These are phyloP conservation scores for Perkinsus marinus DNA, from an alignment of 169 alveolate species.

Conservation along the genomic window DNA sequence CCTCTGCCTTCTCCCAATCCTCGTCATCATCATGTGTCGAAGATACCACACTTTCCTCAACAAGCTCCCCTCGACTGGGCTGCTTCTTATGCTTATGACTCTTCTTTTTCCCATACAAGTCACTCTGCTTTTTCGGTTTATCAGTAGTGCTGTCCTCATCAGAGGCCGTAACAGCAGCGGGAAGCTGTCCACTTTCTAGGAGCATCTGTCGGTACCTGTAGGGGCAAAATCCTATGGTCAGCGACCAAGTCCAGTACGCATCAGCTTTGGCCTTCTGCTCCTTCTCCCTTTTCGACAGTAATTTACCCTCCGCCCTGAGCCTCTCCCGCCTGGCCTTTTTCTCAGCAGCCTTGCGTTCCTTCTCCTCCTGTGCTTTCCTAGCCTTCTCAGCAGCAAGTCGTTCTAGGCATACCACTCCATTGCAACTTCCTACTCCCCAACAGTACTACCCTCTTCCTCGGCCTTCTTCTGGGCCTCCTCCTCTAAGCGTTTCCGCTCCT, in stretches of 20 bases:
- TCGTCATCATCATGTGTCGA: background rate
- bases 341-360: constrained; percentile 14
- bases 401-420: constrained; percentile 13
- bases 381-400: constrained; percentile 24
- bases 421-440: constrained; percentile 9
- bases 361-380: constrained; percentile 17
- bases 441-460: constrained; percentile 26
- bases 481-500: constrained; percentile 10
- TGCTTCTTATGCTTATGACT: background rate
- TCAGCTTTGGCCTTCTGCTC: background rate
- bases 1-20: constrained; percentile 3
- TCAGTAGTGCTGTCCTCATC: constrained; percentile 1
- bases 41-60: background rate
- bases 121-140: background rate
- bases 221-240: background rate
- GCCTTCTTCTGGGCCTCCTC: constrained; percentile 1
- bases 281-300: constrained; percentile 1
- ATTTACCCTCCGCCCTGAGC: constrained; percentile 12
- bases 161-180: background rate
- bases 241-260: constrained; percentile 8
- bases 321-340: background rate
- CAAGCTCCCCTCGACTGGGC: constrained; percentile 1
- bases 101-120: background rate
- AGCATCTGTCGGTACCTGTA: background rate
- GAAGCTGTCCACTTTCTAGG: background rate